phyloP scores from a whole-genome alignment of 129 eudicot genomes.

The Artemisia argyi region DNA sequence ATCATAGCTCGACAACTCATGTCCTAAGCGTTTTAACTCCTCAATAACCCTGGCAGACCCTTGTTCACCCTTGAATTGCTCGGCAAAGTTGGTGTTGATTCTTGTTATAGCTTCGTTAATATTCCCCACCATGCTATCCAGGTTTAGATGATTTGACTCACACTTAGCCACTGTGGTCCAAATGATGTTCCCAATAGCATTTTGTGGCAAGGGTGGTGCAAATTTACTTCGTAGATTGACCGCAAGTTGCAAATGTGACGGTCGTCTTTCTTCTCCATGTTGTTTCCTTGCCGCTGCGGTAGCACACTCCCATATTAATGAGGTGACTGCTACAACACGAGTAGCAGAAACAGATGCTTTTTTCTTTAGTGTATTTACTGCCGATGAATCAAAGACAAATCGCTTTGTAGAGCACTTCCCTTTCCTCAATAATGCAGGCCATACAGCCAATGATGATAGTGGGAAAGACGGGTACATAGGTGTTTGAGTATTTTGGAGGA shows the following conservation, averaged over 20 bases:
- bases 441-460: not conserved
- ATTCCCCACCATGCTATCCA: not conserved
- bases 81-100: not conserved
- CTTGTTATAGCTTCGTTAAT: not conserved
- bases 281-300: conserved; percentile 4
- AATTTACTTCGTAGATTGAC: not conserved
- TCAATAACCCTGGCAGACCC: not conserved
- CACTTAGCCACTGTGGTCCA: not conserved
- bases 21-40: no score
- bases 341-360: not conserved
- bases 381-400: not conserved
- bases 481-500: not conserved
- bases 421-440: not conserved
- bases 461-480: not conserved
- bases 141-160: not conserved
- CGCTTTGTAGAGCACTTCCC: conserved; percentile 9
- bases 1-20: no score
- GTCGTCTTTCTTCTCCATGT: not conserved
- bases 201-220: not conserved
- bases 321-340: conserved; percentile 6
- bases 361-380: not conserved
- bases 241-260: not conserved
- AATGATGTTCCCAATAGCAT: conserved; percentile 7
- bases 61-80: conserved; percentile 7
- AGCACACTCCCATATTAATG: conserved; percentile 18